These are phyloP conservation scores for Aegilops longissima DNA, from an alignment of 176 grass and related monocot genomes.

Conservation along the genomic window DNA sequence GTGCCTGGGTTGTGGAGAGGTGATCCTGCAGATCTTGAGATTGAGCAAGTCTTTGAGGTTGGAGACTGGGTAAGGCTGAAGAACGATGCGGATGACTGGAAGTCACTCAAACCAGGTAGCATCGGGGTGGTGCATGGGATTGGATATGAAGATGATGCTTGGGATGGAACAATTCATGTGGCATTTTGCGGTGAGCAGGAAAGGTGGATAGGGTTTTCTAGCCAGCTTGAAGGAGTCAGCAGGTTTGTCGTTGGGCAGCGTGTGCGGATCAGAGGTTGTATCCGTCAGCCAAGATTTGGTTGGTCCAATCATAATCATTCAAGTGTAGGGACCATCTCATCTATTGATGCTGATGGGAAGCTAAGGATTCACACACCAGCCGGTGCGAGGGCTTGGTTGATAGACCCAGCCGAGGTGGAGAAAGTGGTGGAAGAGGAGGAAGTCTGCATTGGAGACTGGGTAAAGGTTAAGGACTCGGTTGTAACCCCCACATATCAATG, in stretches of 20 bases:
- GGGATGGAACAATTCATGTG: constrained; percentile 88
- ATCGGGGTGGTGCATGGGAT: constrained; percentile 90
- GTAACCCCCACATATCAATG: constrained; percentile 86
- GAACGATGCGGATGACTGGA: constrained; percentile 64
- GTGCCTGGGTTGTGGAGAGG: constrained; percentile 79
- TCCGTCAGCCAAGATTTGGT: constrained; percentile 92
- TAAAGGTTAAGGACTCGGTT: constrained; percentile 82
- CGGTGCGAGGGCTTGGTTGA: constrained; percentile 93
- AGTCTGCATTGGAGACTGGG: constrained; percentile 81
- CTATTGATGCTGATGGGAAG: constrained; percentile 94
- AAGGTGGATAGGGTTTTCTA: constrained; percentile 80
- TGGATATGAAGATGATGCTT: constrained; percentile 76
- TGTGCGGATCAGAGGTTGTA: constrained; percentile 67
- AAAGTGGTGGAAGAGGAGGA: constrained; percentile 89
- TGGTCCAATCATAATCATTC: constrained; percentile 92
- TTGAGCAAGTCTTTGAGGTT: constrained; percentile 77
- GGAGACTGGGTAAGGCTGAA: constrained; percentile 85
- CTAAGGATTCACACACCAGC: constrained; percentile 95
- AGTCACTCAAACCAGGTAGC: constrained; percentile 81
- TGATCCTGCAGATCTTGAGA: constrained; percentile 93
- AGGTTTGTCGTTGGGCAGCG: constrained; percentile 82
- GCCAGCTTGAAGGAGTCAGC: constrained; percentile 60
- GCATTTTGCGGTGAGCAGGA: constrained; percentile 96
- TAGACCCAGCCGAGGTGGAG: constrained; percentile 92
- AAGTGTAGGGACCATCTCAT: constrained; percentile 94